Evolutionary conservation across 768 basidiomycete species (phyloP).

Genomic region (Termitomyces sp.): DNA sequence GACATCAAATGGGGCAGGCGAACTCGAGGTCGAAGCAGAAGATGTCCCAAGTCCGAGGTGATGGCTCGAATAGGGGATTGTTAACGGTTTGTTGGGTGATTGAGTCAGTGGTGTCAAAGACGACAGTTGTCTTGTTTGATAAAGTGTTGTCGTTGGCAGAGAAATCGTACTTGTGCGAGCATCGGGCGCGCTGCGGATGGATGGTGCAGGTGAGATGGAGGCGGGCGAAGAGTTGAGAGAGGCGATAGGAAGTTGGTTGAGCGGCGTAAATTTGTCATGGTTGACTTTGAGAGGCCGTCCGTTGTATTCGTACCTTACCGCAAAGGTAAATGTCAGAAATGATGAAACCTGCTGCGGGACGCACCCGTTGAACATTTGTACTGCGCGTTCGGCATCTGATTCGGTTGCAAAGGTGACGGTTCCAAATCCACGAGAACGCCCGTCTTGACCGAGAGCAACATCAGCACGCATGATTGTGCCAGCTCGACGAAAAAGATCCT

Average conservation of each 20-base stretch:
- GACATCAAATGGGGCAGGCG: background rate
- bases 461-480: slow-evolving; percentile 90
- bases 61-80: background rate
- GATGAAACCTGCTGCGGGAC: background rate
- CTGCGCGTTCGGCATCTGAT: slow-evolving; percentile 63
- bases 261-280: slow-evolving; percentile 73
- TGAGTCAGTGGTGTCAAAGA: background rate
- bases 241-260: background rate
- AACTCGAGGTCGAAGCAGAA: background rate
- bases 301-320: slow-evolving; percentile 75
- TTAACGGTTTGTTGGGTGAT: background rate
- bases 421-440: slow-evolving; percentile 88
- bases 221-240: background rate
- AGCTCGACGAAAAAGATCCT: slow-evolving; percentile 90
- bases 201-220: background rate
- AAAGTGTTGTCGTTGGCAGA: background rate
- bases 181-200: background rate
- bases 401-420: slow-evolving; percentile 85
- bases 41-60: background rate
- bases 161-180: background rate
- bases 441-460: slow-evolving; percentile 82
- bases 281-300: slow-evolving; percentile 87
- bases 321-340: background rate
- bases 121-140: background rate
- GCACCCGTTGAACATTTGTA: slow-evolving; percentile 57